phyloP scores from a whole-genome alignment of 2,329 filamentous ascomycete species.

The Neofusicoccum kwambonambiense region DNA sequence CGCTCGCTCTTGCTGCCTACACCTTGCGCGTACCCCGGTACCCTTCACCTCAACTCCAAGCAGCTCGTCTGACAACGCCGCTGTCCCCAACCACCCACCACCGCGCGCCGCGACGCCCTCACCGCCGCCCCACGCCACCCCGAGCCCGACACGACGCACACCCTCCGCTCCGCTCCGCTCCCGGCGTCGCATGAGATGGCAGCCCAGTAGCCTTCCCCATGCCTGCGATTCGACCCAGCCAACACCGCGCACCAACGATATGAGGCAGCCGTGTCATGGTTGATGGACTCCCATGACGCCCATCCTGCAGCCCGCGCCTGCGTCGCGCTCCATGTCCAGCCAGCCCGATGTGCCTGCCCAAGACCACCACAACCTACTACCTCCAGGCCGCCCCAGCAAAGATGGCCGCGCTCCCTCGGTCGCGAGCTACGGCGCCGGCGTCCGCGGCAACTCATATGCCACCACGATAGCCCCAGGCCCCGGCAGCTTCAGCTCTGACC shows the following conservation, averaged over 20 bases:
- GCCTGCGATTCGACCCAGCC: constrained; percentile 25
- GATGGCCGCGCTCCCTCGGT: constrained; percentile 58
- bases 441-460: constrained; percentile 68
- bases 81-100: not conserved
- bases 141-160: not conserved
- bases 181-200: constrained; percentile 15
- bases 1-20: constrained; percentile 14
- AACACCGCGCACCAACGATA: constrained; percentile 29
- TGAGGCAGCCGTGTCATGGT: constrained; percentile 27
- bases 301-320: constrained; percentile 29
- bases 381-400: constrained; percentile 45
- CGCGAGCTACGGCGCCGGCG: constrained; percentile 57
- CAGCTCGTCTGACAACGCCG: not conserved
- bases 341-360: constrained; percentile 33
- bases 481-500: constrained; percentile 86
- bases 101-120: not conserved
- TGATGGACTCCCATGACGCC: constrained; percentile 44
- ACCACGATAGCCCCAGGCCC: constrained; percentile 64
- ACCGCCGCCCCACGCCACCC: not conserved
- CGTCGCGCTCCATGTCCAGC: constrained; percentile 40
- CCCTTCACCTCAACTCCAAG: constrained; percentile 11
- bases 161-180: constrained; percentile 10
- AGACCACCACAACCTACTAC: constrained; percentile 36
- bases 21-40: constrained; percentile 6
- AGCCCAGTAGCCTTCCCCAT: constrained; percentile 17